Base-by-base conservation (phyloP, 2,329 filamentous ascomycete species). In the Coniochaeta sp. region DNA sequence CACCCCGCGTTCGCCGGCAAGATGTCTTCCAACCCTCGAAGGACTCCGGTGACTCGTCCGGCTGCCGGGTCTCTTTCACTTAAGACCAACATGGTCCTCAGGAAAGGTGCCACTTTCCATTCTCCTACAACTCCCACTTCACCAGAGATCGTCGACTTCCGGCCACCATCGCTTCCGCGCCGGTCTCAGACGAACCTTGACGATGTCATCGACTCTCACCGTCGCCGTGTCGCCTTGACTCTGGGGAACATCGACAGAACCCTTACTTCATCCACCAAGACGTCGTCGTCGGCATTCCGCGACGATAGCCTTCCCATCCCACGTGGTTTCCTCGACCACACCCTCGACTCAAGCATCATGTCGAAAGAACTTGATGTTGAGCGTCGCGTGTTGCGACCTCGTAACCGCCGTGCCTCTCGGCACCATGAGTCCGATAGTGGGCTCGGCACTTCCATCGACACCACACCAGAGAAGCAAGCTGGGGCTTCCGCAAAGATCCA, bases 401-500 rank as follows among this genome's bases (percentile, higher is more conserved):
- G 81, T 61, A 63, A 76, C 58, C 81, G 81, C 61, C 81, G 85
- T 70, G 76, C 78, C 62, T 80, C 79, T 50, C 82, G 87, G 70
- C 83, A 86, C 69, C 88, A 92, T 75, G 84, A 85, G 62, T 95
- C 91, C 17, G 93, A 97, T 77, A 96, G 92, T 72, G 93, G 91
- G 59, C 80, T 97, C 64, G 93, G 93, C 58, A 89, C 91, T 50
- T 96, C 92, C 47, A 81, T 96, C 68, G 83, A 80, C 62, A 89
- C 85, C 56, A 81, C 77, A 36, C 78, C 76, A 60, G 79, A 84
- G 64, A 82, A 84, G 71, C 72, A 77, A 65, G 72, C 73, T 56
- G 72, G 74, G 62, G 77, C 76, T 62, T 72, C 81, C 34, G 62
- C 69, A 62, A 79, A 77, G 67, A 76, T 77, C 64, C 70, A 64